Evolutionary conservation across 768 basidiomycete species (phyloP).

Genomic region (Pseudohyphozyma bogoriensis): DNA sequence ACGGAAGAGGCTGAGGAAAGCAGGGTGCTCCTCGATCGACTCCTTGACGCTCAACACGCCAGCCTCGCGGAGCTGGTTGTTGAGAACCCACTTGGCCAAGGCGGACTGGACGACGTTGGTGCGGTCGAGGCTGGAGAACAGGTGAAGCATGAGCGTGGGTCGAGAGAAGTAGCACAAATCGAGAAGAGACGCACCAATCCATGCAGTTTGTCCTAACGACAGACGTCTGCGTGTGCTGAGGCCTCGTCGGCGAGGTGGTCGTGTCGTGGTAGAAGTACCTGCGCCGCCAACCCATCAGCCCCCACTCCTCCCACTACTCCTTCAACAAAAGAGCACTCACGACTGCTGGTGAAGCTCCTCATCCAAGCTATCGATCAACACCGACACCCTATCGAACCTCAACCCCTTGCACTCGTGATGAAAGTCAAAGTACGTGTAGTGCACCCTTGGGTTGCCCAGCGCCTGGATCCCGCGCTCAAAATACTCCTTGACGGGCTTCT

Average conservation of each 20-base stretch:
- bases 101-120: conserved; percentile 95
- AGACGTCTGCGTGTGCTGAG: conserved; percentile 58
- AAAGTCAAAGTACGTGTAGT: conserved; percentile 95
- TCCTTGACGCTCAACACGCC: conserved; percentile 64
- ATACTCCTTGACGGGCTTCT: conserved; percentile 88
- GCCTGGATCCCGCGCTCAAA: conserved; percentile 68
- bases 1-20: conserved; percentile 70
- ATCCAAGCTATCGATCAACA: conserved; percentile 65
- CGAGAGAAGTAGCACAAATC: not conserved
- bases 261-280: conserved; percentile 70
- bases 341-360: conserved; percentile 60
- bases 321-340: conserved; percentile 42
- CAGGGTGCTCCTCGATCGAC: conserved; percentile 68
- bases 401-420: conserved; percentile 88
- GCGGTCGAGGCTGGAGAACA: conserved; percentile 65
- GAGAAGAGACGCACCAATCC: conserved; percentile 47
- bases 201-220: conserved; percentile 90
- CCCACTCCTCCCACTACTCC: fast-evolving
- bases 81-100: conserved; percentile 74
- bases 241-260: conserved; percentile 38
- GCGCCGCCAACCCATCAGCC: not conserved
- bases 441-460: conserved; percentile 55
- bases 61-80: conserved; percentile 59
- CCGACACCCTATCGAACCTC: conserved; percentile 83
- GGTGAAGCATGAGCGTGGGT: not conserved